Conservation (phyloP, 768 basidiomycete species). For the Cystobasidium tubakii region DNA sequence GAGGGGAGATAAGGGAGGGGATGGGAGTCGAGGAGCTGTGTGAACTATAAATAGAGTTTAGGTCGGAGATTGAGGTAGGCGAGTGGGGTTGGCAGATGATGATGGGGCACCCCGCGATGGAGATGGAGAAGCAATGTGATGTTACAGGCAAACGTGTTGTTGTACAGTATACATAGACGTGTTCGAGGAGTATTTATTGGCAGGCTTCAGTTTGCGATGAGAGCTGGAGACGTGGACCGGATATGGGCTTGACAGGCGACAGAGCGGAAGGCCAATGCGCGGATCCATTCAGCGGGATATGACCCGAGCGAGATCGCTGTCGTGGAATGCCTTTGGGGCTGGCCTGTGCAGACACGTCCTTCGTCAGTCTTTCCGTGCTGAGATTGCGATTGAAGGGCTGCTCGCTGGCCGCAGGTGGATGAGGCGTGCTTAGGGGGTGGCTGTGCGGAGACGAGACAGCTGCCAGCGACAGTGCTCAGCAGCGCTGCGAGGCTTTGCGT, state of each 20-base stretch:
- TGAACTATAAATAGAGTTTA: slow-evolving; percentile 2
- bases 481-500: neutral
- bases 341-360: slow-evolving; percentile 8
- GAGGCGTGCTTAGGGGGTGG: neutral
- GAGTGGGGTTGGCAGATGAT: neutral
- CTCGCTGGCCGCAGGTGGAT: neutral
- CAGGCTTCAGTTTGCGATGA: neutral
- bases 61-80: neutral
- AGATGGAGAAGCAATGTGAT: neutral
- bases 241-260: neutral
- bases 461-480: neutral
- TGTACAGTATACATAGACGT: neutral
- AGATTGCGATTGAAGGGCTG: too few species aligned
- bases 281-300: neutral
- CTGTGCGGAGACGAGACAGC: slow-evolving; percentile 6
- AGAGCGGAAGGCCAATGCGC: neutral
- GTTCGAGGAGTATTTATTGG: too few species aligned
- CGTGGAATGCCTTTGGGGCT: slow-evolving; percentile 23
- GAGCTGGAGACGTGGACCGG: slow-evolving; percentile 1
- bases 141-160: neutral
- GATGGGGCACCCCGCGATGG: neutral
- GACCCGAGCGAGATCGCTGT: slow-evolving; percentile 25
- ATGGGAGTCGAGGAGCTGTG: neutral
- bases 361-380: too few species aligned
- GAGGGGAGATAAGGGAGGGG: too few species aligned